These are phyloP conservation scores for Neurospora discreta DNA, from an alignment of 495 filamentous ascomycete species.

Conservation along the genomic window DNA sequence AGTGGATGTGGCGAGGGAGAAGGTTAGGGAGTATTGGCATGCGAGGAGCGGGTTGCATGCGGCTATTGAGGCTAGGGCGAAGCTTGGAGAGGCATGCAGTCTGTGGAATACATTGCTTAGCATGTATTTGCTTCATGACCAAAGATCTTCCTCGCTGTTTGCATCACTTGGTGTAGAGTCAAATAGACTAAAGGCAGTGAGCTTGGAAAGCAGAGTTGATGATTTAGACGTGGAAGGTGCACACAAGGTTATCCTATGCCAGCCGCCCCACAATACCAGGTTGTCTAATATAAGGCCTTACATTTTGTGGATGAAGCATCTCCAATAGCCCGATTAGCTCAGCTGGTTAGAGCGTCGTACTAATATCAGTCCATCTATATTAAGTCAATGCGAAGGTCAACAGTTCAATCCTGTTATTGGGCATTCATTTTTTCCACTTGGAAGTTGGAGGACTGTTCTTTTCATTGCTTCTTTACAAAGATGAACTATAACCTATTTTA, in stretches of 20 bases:
- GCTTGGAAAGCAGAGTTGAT: background rate
- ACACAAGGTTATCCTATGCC: background rate
- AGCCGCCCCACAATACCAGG: background rate
- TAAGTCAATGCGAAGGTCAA: too few species aligned
- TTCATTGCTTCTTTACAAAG: too few species aligned
- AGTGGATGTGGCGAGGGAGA: conserved; percentile 37
- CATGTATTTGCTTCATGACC: background rate
- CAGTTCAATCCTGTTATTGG: too few species aligned
- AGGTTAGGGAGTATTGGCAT: conserved; percentile 39
- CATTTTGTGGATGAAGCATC: too few species aligned
- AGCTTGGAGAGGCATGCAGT: conserved; percentile 32
- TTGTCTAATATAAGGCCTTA: background rate
- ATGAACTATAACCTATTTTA: too few species aligned
- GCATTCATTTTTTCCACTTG: too few species aligned
- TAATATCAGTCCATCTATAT: too few species aligned
- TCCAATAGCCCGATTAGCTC: background rate
- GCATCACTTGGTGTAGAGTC: background rate
- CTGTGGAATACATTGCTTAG: too few species aligned
- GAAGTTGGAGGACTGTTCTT: too few species aligned
- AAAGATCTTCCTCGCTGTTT: background rate
- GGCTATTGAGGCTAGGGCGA: conserved; percentile 44
- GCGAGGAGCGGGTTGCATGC: conserved; percentile 34
- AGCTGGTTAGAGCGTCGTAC: background rate
- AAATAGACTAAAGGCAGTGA: background rate
- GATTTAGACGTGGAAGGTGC: background rate